Evolutionary conservation across 78 protist genomes (phyloP).

Genomic region (Ministeria vibrans): DNA sequence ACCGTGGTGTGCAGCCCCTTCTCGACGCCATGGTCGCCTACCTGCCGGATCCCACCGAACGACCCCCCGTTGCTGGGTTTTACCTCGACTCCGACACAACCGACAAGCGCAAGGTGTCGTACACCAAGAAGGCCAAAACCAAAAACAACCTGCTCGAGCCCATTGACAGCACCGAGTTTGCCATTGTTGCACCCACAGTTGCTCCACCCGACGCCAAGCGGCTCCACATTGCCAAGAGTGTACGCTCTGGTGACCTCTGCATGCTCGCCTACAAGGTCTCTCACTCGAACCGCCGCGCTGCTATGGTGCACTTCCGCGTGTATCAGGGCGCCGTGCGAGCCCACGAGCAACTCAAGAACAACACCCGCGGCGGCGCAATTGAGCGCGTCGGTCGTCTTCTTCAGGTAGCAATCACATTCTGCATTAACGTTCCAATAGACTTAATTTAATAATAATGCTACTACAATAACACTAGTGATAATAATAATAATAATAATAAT

Average conservation of each 20-base stretch:
- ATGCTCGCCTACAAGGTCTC: slow-evolving; percentile 80
- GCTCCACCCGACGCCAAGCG: too few relatives aligned
- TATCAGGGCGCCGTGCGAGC: slow-evolving; percentile 62
- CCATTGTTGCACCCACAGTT: background rate
- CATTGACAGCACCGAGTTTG: background rate
- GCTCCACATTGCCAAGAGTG: background rate
- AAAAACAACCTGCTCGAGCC: background rate
- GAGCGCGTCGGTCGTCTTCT: too few relatives aligned
- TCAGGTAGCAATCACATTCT: too few relatives aligned
- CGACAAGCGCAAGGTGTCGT: background rate
- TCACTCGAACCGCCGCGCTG: slow-evolving; percentile 49
- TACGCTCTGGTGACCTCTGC: background rate
- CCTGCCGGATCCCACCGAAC: slow-evolving; percentile 83
- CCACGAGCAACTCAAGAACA: too few relatives aligned
- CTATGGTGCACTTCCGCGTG: slow-evolving; percentile 63
- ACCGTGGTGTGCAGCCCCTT: slow-evolving; percentile 86
- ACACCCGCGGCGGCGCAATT: too few relatives aligned
- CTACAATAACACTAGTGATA: too few relatives aligned
- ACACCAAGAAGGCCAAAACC: background rate
- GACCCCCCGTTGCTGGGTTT: slow-evolving; percentile 9
- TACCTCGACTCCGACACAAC: background rate
- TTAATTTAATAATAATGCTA: too few relatives aligned
- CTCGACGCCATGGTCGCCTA: slow-evolving; percentile 73
- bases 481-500: too few relatives aligned
- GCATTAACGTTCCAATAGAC: too few relatives aligned